Evolutionary conservation across 2,329 filamentous ascomycete species (phyloP).

Genomic region (Decorospora gaudefroyi): DNA sequence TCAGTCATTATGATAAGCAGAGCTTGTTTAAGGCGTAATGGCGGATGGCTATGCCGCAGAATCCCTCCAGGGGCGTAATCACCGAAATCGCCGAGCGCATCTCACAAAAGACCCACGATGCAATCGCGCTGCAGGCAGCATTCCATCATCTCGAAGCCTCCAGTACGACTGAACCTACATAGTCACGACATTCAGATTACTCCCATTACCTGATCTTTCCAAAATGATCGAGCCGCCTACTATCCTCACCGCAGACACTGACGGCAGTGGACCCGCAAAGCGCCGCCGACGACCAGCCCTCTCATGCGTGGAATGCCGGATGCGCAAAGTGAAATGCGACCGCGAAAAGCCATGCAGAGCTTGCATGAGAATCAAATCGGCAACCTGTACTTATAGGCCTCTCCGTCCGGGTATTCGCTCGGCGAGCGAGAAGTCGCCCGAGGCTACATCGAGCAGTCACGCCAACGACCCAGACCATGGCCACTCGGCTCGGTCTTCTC

Average conservation of each 20-base stretch:
- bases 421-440: not conserved
- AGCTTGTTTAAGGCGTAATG: no score
- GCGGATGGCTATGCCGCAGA: no score
- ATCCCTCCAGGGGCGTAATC: no score
- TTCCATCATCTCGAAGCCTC: no score
- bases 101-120: no score
- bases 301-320: slow-evolving; percentile 38
- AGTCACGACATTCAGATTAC: no score
- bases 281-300: slow-evolving; percentile 34
- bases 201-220: no score
- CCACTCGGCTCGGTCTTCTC: slow-evolving; percentile 2
- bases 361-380: slow-evolving; percentile 16
- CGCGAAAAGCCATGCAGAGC: slow-evolving; percentile 29
- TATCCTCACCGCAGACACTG: slow-evolving; percentile 15
- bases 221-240: slow-evolving; percentile 14
- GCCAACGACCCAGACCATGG: not conserved
- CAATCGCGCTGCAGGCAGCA: no score
- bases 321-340: slow-evolving; percentile 38
- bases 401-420: slow-evolving; percentile 9
- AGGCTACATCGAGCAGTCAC: not conserved
- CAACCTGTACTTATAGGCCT: slow-evolving; percentile 34
- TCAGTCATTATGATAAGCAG: no score
- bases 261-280: slow-evolving; percentile 28
- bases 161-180: no score
- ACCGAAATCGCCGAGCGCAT: no score